Base-by-base conservation (phyloP, 2,329 filamentous ascomycete genomes). In the Incumbomyces lentus region DNA sequence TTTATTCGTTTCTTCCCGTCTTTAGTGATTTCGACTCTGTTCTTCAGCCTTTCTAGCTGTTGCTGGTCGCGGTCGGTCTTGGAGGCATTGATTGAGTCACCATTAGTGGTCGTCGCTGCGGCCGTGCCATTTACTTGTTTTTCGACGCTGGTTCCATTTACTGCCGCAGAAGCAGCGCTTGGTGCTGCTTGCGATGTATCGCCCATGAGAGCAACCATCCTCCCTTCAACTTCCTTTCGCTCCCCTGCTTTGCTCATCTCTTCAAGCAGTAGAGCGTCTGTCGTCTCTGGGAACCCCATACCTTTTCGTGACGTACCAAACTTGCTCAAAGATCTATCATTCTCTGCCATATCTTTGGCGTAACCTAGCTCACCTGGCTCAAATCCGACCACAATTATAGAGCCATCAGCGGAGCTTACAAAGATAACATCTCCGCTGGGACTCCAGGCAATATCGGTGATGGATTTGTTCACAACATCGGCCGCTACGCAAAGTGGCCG, bases 191-290 rank as follows among this genome's bases (percentile, higher is more conserved):
- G 2, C 11, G 75, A 64, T 2, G 76, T 75, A 60, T 95, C 89
- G 5, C 90, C 90, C 92, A 98, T 98, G 32, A 98, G 68, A n/a
- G 90, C 90, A 11, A 92, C 92, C 92, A 98, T 98, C 54, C 90
- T 79, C 2, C 88, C 92, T 66, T 98, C 86, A 0, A 90, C 89
- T 4, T 84, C 89, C 53, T 83, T 86, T 29, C 90, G 76, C 62
- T 98, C 92, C 17, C 84, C 90, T 36, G 84, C 88, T 61, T 93
- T 95, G 67, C 88, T 95, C 62, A 82, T 84, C 57, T 93, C 88
- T 66, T 98, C 92, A 0, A 98, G 69, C 32, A 86, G 74, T 36
- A 96, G 68, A 0, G 87, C 86, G 58, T 95, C 87, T 0, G 94
- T 86, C 50, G 93, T 90, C 65, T 98, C 92, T 5, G 92, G 79